Evolutionary conservation across 345 rosid species (phyloP).

Genomic region (Dimocarpus longan): DNA sequence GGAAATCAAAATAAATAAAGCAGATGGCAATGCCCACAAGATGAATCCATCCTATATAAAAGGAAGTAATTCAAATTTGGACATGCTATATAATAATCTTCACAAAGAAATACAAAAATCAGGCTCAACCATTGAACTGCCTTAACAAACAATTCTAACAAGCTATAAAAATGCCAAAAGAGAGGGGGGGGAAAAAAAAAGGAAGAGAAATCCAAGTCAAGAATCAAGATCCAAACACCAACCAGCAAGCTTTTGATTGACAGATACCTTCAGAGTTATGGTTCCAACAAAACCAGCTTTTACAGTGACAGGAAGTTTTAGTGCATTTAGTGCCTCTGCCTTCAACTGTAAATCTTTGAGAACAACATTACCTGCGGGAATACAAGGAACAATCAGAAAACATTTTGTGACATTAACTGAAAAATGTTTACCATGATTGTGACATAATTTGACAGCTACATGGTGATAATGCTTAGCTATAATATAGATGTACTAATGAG

Average conservation of each 20-base stretch:
- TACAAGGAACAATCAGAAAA: conserved; percentile 19
- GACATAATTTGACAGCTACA: conserved; percentile 23
- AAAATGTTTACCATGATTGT: conserved; percentile 8
- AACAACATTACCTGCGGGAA: conserved; percentile 84
- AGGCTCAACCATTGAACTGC: neutral
- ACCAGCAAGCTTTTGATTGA: neutral
- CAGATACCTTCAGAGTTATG: conserved; percentile 78
- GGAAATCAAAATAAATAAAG: neutral
- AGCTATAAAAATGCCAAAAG: neutral
- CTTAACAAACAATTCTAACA: neutral
- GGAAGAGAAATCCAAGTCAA: neutral
- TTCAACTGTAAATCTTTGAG: conserved; percentile 91
- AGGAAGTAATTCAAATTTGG: neutral
- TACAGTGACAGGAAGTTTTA: conserved; percentile 92
- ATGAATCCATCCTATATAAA: neutral
- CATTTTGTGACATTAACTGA: neutral
- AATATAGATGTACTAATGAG: neutral
- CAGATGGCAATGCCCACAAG: neutral
- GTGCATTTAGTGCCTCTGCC: conserved; percentile 91
- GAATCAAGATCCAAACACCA: conserved; percentile 6
- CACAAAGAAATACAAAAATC: neutral
- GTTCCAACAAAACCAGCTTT: conserved; percentile 98
- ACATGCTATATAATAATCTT: neutral
- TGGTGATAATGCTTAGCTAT: neutral
- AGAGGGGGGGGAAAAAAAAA: conserved; percentile 6